phyloP scores from a whole-genome alignment of 371 early-diverging fungal species.

The Zopfochytrium polystomum region DNA sequence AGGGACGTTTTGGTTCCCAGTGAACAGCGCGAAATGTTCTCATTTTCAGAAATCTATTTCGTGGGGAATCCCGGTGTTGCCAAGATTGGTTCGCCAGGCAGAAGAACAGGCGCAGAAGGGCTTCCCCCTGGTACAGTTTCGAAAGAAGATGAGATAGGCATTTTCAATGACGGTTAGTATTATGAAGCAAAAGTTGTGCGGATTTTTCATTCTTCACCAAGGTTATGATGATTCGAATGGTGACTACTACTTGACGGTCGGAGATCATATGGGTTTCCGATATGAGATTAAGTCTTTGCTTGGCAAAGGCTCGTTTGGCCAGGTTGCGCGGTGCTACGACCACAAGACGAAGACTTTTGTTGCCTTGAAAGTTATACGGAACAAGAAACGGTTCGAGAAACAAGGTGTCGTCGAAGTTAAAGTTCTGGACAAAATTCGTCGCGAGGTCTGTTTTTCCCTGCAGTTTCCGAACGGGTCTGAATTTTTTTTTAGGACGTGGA shows the following conservation, averaged over 20 bases:
- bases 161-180: neutral
- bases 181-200: no score
- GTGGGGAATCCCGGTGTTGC: conserved; percentile 59
- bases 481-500: conserved; percentile 69
- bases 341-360: conserved; percentile 83
- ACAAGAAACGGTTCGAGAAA: conserved; percentile 91
- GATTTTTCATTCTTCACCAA: no score
- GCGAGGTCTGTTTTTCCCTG: conserved; percentile 51
- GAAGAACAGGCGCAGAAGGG: conserved; percentile 38
- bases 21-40: conserved; percentile 80
- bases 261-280: conserved; percentile 88
- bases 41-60: conserved; percentile 78
- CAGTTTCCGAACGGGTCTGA: neutral
- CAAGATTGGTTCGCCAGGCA: conserved; percentile 41
- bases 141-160: neutral
- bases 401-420: conserved; percentile 95
- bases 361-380: conserved; percentile 94
- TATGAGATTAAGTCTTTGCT: conserved; percentile 86
- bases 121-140: neutral
- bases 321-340: conserved; percentile 90
- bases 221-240: conserved; percentile 94
- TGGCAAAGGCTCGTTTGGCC: conserved; percentile 98
- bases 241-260: conserved; percentile 77
- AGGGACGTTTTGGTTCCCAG: conserved; percentile 59
- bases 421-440: conserved; percentile 71